Conservation (phyloP, 805 yeast species). For the Lipomyces yamanashiensis region DNA sequence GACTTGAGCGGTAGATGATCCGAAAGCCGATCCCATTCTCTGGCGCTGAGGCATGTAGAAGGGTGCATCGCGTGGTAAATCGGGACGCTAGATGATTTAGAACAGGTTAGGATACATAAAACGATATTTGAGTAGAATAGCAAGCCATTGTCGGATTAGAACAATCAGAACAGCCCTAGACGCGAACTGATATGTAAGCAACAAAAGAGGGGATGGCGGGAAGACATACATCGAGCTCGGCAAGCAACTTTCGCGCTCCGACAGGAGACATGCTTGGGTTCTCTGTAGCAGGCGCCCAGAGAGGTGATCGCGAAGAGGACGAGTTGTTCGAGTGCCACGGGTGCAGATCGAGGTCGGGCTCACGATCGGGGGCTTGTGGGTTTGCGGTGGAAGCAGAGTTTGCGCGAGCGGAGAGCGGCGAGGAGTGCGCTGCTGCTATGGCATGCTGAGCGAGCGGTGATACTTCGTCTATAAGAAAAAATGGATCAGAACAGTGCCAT, state of each 20-base stretch:
- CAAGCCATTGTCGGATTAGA: background rate
- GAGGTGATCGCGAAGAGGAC: constrained; percentile 34
- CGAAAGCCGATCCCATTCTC: constrained; percentile 25
- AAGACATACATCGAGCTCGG: constrained; percentile 26
- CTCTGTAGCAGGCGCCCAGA: constrained; percentile 27
- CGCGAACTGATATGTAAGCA: background rate
- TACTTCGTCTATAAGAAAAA: constrained; percentile 15
- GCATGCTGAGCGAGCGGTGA: constrained; percentile 23
- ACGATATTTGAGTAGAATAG: background rate
- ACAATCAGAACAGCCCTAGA: too few relatives aligned
- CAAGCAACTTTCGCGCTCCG: constrained; percentile 30
- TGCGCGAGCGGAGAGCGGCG: constrained; percentile 23
- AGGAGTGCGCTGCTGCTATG: constrained; percentile 12
- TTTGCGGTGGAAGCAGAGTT: constrained; percentile 6
- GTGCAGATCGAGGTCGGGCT: constrained; percentile 31
- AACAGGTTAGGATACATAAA: background rate
- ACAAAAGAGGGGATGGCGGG: background rate
- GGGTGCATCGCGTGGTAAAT: constrained; percentile 28
- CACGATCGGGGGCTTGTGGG: constrained; percentile 27
- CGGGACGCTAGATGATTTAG: constrained; percentile 20
- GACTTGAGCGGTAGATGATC: constrained; percentile 14
- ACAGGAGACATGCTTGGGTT: constrained; percentile 27
- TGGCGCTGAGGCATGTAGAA: constrained; percentile 23
- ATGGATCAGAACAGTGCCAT: background rate
- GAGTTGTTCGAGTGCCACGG: constrained; percentile 32